These are phyloP conservation scores for Podaxis sp. DNA, from an alignment of 768 basidiomycete genomes.

Conservation along the genomic window DNA sequence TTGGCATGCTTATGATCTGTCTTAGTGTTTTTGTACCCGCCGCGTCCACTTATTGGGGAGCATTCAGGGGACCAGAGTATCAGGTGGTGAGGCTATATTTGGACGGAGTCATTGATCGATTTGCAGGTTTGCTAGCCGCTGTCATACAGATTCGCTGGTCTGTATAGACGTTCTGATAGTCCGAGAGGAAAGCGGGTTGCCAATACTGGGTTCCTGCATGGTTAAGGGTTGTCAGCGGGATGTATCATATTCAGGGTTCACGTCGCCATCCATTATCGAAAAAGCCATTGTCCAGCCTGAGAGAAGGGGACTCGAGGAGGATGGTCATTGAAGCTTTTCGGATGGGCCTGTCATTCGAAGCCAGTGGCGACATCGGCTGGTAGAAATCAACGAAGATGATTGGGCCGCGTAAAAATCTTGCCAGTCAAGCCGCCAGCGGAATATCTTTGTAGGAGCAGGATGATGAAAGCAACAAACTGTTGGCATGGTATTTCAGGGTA, in stretches of 20 bases:
- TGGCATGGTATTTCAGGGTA: no score
- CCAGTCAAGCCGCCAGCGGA: no score
- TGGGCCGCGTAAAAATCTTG: no score
- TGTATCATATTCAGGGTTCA: no score
- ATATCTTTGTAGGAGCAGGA: no score
- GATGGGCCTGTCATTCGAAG: background rate
- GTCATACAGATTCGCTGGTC: background rate
- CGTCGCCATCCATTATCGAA: no score
- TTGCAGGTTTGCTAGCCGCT: background rate
- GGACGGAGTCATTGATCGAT: background rate
- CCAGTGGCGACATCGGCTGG: background rate
- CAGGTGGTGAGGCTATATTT: background rate
- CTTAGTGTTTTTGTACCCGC: conserved; percentile 2
- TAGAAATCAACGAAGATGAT: background rate
- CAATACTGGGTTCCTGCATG: background rate
- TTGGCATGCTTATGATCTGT: background rate
- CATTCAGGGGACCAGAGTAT: conserved; percentile 7
- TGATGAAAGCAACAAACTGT: no score
- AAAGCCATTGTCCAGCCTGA: background rate
- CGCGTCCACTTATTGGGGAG: background rate
- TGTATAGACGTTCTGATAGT: background rate
- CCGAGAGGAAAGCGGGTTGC: background rate
- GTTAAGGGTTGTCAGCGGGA: no score
- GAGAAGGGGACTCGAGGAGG: background rate
- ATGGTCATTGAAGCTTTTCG: background rate